Base-by-base conservation (phyloP, 139 green algal species). In the Picochlorum sp. region DNA sequence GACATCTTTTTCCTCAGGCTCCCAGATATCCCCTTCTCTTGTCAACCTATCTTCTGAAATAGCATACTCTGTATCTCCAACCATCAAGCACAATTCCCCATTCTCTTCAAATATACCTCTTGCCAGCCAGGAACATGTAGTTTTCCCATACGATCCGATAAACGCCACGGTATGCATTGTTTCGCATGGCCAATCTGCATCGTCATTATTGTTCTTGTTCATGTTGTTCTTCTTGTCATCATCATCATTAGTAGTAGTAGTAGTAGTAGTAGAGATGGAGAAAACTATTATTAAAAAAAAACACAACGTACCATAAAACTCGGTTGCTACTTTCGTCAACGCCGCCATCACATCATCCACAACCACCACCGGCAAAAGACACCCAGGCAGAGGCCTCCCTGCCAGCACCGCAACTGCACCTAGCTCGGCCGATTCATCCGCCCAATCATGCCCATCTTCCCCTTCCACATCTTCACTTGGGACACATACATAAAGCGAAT, bases 141-240 rank as follows among this genome's bases (percentile, higher is more conserved):
- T 97, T 80, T 99, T 99, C 55, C 93, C 93, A 37, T 75, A 69
- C 18, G 67, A 85, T 26, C 93, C 93, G 33, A 82, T 72, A 16
- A 97, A 57, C 22, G 71, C 87, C 22, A 95, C 62, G 3, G 71
- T 65, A n/a, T 68, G 60, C 68, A 86, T 66, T 29, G 58, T 58
- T 9, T 41, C 49, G 0, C 64, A 71, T 3, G 80, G 78, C 12
- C 43, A 54, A 26, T 81, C 39, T 47, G 10, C 39, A 47, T n/a
- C n/a, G n/a, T n/a, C n/a, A n/a, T n/a, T n/a, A 75, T 75, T 39
- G 33, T 16, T 24, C 1, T 16, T 1, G 10, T 58, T 10, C n/a
- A n/a, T n/a, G n/a, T n/a, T n/a, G n/a, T 31, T 9, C 8, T 47
- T 55, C 28, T 70, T 68, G n/a, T 25, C 10, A 63, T 12, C 22